Percentiles rank a stretch among this genome's conserved stretches.
Evolutionary conservation across 331 rosid species (phyloP).

Genomic region (Pyracantha coccinea): DNA sequence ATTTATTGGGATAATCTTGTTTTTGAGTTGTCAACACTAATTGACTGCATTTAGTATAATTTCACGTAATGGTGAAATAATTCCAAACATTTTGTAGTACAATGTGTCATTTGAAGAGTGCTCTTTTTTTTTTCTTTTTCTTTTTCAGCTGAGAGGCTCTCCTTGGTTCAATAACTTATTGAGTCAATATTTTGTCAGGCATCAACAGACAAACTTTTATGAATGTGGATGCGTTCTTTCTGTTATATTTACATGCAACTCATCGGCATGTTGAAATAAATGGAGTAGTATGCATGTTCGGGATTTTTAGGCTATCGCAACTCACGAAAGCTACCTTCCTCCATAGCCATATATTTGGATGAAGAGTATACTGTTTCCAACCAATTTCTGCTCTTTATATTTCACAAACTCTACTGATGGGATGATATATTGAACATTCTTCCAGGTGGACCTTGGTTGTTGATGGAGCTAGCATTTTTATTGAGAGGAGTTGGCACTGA

Average conservation of each 20-base stretch:
- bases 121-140: too few relatives aligned
- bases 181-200: neutral
- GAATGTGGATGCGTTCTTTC: neutral
- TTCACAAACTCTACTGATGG: neutral
- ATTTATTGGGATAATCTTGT: neutral
- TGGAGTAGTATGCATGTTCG: neutral
- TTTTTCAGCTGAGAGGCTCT: neutral
- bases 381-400: neutral
- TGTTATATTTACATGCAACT: neutral
- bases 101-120: neutral
- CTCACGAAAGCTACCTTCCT: neutral
- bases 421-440: neutral
- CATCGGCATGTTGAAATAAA: neutral
- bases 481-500: slow-evolving; percentile 28
- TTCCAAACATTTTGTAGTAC: neutral
- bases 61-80: too few relatives aligned
- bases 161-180: neutral
- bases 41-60: too few relatives aligned
- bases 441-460: slow-evolving; percentile 28
- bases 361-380: neutral
- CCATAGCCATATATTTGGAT: neutral
- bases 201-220: neutral
- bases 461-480: slow-evolving; percentile 32
- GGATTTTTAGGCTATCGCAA: neutral
- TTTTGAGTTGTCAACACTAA: neutral